Percentiles rank a stretch among this genome's conserved stretches.
Conservation (phyloP, 306 rosid species). For the Purshia tridentata region DNA sequence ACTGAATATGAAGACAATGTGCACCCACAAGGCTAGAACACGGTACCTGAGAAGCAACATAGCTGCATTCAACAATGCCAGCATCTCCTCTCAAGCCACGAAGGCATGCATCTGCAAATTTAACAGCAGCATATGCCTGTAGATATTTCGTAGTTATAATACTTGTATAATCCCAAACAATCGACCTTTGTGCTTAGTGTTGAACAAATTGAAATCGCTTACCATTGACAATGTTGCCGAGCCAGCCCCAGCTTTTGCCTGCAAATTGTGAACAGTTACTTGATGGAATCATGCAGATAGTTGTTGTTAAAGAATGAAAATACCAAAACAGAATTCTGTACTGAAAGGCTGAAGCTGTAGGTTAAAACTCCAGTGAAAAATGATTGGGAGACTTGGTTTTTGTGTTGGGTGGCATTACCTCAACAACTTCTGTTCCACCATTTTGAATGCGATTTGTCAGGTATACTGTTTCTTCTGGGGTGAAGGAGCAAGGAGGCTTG, state of each 20-base stretch:
- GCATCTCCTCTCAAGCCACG: constrained; percentile 93
- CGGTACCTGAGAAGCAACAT: constrained; percentile 71
- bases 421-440: constrained; percentile 99
- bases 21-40: constrained; percentile 6
- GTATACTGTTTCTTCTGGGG: constrained; percentile 64
- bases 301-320: not conserved
- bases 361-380: too few relatives aligned
- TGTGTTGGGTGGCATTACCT: constrained; percentile 41
- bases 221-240: constrained; percentile 97
- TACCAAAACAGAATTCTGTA: not conserved
- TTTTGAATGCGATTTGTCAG: constrained; percentile 93
- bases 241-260: constrained; percentile 98
- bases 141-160: not conserved
- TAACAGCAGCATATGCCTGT: constrained; percentile 92
- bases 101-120: constrained; percentile 82
- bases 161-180: not conserved
- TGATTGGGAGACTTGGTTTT: too few relatives aligned
- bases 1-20: not conserved
- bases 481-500: constrained; percentile 86
- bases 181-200: not conserved
- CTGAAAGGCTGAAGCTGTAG: not conserved
- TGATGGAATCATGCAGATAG: not conserved
- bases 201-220: constrained; percentile 2
- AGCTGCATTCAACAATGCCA: constrained; percentile 78
- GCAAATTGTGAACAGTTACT: constrained; percentile 20